Conservation (phyloP, 2,329 filamentous ascomycete genomes). For the Pseudogymnoascus sp. region DNA sequence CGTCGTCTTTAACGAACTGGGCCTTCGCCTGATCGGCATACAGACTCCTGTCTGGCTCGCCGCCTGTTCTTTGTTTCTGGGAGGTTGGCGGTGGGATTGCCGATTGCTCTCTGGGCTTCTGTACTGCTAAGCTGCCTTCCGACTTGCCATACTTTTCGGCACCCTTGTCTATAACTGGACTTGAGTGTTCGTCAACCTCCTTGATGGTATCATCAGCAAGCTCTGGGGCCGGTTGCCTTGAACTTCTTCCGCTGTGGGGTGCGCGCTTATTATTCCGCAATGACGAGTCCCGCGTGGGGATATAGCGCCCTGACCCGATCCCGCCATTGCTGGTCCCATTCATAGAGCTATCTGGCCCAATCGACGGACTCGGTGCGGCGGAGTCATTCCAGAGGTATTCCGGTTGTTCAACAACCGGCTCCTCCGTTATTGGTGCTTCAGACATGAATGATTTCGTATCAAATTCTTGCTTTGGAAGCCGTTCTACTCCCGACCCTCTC, state of each 20-base stretch:
- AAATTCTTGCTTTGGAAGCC: constrained; percentile 19
- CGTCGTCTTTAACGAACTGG: constrained; percentile 40
- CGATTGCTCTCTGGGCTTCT: neutral
- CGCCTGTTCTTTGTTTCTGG: neutral
- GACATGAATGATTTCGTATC: constrained; percentile 28
- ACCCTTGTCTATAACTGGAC: neutral
- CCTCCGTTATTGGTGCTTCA: constrained; percentile 38
- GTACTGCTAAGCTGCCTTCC: neutral
- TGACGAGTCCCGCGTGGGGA: constrained; percentile 61
- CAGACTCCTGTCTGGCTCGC: neutral
- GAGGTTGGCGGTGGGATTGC: neutral
- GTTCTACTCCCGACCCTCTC: constrained; percentile 29
- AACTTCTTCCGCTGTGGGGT: constrained; percentile 28
- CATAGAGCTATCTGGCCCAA: constrained; percentile 11
- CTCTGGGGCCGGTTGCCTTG: constrained; percentile 33
- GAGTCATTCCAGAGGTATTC: constrained; percentile 13
- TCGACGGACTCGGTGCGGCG: constrained; percentile 13
- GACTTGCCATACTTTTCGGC: neutral
- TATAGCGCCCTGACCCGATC: constrained; percentile 35
- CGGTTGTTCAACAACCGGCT: constrained; percentile 29
- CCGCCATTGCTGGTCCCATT: constrained; percentile 20
- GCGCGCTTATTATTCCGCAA: constrained; percentile 51
- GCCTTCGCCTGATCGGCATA: neutral
- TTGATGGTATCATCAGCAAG: constrained; percentile 18
- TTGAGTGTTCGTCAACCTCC: constrained; percentile 17